These are phyloP conservation scores for Hymenoscyphus infarciens DNA, from an alignment of 2,329 filamentous ascomycete species.

Conservation along the genomic window DNA sequence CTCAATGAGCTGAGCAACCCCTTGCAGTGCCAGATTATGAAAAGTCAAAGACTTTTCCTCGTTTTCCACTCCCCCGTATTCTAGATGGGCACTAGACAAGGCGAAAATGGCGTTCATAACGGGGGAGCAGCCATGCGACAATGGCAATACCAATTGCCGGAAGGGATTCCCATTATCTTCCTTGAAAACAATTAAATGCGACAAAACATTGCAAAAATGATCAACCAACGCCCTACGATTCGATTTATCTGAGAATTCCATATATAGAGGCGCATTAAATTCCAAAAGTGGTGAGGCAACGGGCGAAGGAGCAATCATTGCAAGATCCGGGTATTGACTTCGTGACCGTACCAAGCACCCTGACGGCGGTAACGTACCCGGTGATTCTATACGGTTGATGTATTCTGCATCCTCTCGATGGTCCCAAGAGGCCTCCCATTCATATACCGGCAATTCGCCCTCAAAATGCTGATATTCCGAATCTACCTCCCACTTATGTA, in stretches of 20 bases:
- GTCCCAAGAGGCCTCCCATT: conserved; percentile 24
- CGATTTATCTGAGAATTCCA: conserved; percentile 52
- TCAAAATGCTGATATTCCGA: conserved; percentile 22
- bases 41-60: conserved; percentile 55
- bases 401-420: conserved; percentile 29
- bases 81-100: conserved; percentile 77
- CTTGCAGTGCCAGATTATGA: conserved; percentile 57
- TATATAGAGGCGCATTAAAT: conserved; percentile 50
- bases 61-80: conserved; percentile 56
- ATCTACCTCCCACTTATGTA: conserved; percentile 25
- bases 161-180: conserved; percentile 62
- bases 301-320: conserved; percentile 32
- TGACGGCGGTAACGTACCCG: conserved; percentile 8
- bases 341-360: conserved; percentile 23
- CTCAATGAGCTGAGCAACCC: conserved; percentile 54
- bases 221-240: conserved; percentile 55
- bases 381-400: conserved; percentile 21
- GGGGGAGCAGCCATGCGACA: conserved; percentile 51
- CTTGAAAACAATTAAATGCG: conserved; percentile 61
- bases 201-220: conserved; percentile 61
- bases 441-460: conserved; percentile 18
- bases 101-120: conserved; percentile 84
- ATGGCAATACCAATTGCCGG: conserved; percentile 58
- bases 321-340: conserved; percentile 34
- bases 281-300: conserved; percentile 41